Conservation (phyloP, 805 yeast species). For the Naumovozyma castellii region DNA sequence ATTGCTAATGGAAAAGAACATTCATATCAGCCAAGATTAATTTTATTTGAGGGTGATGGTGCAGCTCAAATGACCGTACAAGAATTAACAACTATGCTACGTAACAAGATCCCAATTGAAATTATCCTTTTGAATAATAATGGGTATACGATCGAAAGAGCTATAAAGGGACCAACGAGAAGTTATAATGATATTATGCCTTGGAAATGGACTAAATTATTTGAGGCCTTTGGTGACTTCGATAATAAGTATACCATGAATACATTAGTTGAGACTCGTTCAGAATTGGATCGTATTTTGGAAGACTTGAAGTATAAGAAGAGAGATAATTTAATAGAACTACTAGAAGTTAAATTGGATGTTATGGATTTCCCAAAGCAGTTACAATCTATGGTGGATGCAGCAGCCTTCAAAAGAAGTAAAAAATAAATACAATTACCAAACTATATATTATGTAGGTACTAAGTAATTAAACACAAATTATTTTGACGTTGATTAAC, state of each 20-base stretch:
- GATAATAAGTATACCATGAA: slow-evolving; percentile 27
- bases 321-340: slow-evolving; percentile 33
- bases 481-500: not conserved
- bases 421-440: not conserved
- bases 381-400: slow-evolving; percentile 36
- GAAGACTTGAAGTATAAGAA: slow-evolving; percentile 29
- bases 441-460: too few relatives aligned
- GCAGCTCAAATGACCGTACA: slow-evolving; percentile 92
- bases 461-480: too few relatives aligned
- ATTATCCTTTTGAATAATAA: slow-evolving; percentile 71
- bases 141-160: slow-evolving; percentile 87
- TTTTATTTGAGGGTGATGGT: slow-evolving; percentile 84
- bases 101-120: slow-evolving; percentile 53
- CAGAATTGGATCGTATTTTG: slow-evolving; percentile 33
- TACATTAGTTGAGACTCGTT: slow-evolving; percentile 30
- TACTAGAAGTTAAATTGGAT: slow-evolving; percentile 53
- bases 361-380: slow-evolving; percentile 58
- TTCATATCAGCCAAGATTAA: slow-evolving; percentile 41
- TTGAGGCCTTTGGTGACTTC: slow-evolving; percentile 54
- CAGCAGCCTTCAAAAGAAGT: slow-evolving; percentile 4
- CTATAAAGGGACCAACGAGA: slow-evolving; percentile 68
- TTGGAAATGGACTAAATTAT: slow-evolving; percentile 74
- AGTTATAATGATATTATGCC: slow-evolving; percentile 71
- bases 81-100: slow-evolving; percentile 59
- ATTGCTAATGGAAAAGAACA: slow-evolving; percentile 13